A percentile compares a stretch with the other conserved stretches of the same genome.
Evolutionary conservation across 2,329 filamentous ascomycete genomes (phyloP).

Genomic region (Trichoderma oligosporum): DNA sequence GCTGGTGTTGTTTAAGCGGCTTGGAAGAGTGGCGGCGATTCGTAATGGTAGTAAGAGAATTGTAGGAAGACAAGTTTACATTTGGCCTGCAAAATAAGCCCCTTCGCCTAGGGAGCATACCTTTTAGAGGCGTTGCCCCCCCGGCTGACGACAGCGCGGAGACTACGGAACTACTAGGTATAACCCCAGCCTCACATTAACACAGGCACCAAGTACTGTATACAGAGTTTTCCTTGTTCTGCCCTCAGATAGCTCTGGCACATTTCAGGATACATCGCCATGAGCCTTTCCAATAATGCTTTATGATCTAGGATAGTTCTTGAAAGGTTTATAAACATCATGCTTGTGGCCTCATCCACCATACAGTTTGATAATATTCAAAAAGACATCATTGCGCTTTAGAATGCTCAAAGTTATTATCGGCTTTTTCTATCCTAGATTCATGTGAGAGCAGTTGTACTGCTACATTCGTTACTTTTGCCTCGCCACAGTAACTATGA

Average conservation of each 20-base stretch:
- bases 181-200: conserved; percentile 19
- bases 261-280: background rate
- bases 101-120: conserved; percentile 12
- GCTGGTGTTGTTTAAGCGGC: conserved; percentile 24
- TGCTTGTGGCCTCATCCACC: background rate
- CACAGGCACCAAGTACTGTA: background rate
- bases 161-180: conserved; percentile 22
- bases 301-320: background rate
- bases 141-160: conserved; percentile 31
- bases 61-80: conserved; percentile 24
- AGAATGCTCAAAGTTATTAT: background rate
- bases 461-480: conserved; percentile 13
- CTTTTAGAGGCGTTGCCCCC: conserved; percentile 15
- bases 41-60: conserved; percentile 15
- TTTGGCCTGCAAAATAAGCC: conserved; percentile 16
- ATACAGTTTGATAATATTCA: background rate
- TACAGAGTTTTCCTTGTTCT: background rate
- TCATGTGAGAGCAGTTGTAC: background rate
- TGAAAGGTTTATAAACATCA: background rate
- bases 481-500: conserved; percentile 10
- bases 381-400: background rate
- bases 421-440: background rate
- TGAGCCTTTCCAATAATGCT: background rate
- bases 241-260: background rate
- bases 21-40: conserved; percentile 23